Evolutionary conservation across 1,139 yeast species (phyloP), one percentile per base, ranked within the genome.

Genomic region (Geotrichum aggregatum): DNA sequence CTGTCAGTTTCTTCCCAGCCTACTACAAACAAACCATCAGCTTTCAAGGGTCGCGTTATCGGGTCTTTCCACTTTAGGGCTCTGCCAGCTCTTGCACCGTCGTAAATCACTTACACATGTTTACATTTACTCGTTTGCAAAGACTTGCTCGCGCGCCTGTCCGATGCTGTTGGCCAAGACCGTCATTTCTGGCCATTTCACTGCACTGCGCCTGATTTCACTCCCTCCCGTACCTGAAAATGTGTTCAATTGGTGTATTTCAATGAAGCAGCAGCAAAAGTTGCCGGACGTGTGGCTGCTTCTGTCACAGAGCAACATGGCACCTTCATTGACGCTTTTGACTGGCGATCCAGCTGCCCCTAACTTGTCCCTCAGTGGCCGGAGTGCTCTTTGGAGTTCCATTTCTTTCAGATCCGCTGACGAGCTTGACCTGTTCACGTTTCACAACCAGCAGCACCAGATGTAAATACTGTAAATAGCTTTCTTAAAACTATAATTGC

Each of bases 111-210:
- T 22, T 1, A 14, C 18, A 4, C 49, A 49, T 8, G 26, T 49
- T 13, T 35, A 31, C 24, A 38, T 49, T 21, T 49, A 49, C 38
- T 44, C 52, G 1, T 49, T 44, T 33, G 35, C 52, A 13, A 14
- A 35, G 21, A 28, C 40, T 11, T 34, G 40, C 21, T 39, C 49
- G 8, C 34, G 31, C 7, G 44, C 47, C 11, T 43, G 36, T 11
- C 45, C 22, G 30, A 4, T 45, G 10, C 26, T 26, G 10, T 26
- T 49, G 1, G 31, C 40, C n/a, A 4, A 39, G 6, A 14, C 26
- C 6, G 21, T 47, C 8, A 26, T 41, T 6, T 14, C 28, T 13
- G 1, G 19, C 13, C 22, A 39, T 19, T 49, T 49, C 13, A 2
- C 14, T 21, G 8, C 7, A 5, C 44, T 49, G 13, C 33, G 39